These are phyloP conservation scores for Fusarium nodosum DNA, from an alignment of 2,329 filamentous ascomycete genomes.

Conservation along the genomic window DNA sequence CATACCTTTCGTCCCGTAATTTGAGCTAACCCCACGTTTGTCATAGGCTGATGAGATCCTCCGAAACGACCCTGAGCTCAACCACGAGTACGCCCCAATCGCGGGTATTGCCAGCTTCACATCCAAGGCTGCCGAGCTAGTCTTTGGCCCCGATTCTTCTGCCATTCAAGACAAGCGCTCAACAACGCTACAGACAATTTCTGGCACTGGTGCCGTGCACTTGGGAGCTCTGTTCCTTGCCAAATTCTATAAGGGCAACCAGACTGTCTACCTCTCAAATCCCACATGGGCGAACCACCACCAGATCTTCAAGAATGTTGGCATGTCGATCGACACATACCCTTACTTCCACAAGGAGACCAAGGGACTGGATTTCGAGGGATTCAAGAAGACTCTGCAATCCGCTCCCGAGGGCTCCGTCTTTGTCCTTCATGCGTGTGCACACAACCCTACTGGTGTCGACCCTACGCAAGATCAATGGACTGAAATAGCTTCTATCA, in stretches of 20 bases:
- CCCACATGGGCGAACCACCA: constrained; percentile 99
- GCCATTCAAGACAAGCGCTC: constrained; percentile 87
- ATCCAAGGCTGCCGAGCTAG: constrained; percentile 88
- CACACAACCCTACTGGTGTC: constrained; percentile 97
- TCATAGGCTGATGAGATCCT: constrained; percentile 89
- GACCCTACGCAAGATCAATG: constrained; percentile 95
- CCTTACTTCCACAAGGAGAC: constrained; percentile 94
- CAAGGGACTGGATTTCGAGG: constrained; percentile 91
- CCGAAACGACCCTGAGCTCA: constrained; percentile 87
- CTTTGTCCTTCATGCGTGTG: constrained; percentile 93
- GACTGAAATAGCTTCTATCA: constrained; percentile 85
- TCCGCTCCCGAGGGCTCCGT: constrained; percentile 83
- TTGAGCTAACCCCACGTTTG: constrained; percentile 44
- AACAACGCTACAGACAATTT: constrained; percentile 92
- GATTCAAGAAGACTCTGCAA: constrained; percentile 81
- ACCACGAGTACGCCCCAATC: constrained; percentile 99
- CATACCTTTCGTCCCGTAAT: constrained; percentile 26
- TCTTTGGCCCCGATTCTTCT: constrained; percentile 83
- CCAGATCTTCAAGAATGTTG: constrained; percentile 96
- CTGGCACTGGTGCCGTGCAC: constrained; percentile 95
- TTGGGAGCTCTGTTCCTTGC: constrained; percentile 93
- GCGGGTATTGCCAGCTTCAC: constrained; percentile 89
- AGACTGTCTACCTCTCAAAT: constrained; percentile 88
- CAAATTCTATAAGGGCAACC: constrained; percentile 85
- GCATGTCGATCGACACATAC: constrained; percentile 82